Evolutionary conservation across 352 stramenopile genomes (phyloP), one percentile per base, ranked within the genome.

Genomic region (Pythium oligandrum): DNA sequence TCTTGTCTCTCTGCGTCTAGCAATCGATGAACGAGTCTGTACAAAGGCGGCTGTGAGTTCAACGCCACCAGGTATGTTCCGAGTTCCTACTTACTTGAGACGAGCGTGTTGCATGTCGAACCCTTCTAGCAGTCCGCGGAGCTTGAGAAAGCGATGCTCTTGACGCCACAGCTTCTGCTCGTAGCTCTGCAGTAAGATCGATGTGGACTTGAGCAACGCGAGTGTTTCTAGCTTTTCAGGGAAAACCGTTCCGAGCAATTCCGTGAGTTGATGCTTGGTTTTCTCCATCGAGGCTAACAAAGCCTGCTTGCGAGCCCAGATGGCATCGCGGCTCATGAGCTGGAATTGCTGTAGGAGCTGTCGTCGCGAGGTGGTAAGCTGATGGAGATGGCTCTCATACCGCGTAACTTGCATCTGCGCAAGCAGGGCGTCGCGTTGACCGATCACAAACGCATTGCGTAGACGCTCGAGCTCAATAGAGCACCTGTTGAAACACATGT

Each of bases 131-230:
- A 73, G 44, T 17, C 37, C 35, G 4, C 55, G 57, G 2, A 78
- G 42, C 44, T 71, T 53, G 17, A 78, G 34, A 35, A 75, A 78
- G 4, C 66, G 70, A 26, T 73, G 47, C 46, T 78, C 66, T 40
- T 78, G 70, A 0, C 70, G 59, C 70, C 70, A 78, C 2, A 78
- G 39, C 40, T 78, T 78, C 12, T 75, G 66, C 45, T 78, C 70
- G 44, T 78, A 78, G 64, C 61, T 78, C 8, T 69, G 53, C 17
- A 78, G 47, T 2, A 78, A 48, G 8, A 78, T 64, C 7, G 47
- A 71, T 17, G 70, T 75, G 1, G 66, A 68, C 37, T 65, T 64
- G 10, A 78, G 56, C 32, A 75, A 73, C 39, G 70, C 70, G 17
- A 78, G 59, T 44, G 75, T 64, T 4, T 66, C 61, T 6, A 73